Conservation (phyloP, 2,329 filamentous ascomycete species). For the Aspergillus fijiensis region DNA sequence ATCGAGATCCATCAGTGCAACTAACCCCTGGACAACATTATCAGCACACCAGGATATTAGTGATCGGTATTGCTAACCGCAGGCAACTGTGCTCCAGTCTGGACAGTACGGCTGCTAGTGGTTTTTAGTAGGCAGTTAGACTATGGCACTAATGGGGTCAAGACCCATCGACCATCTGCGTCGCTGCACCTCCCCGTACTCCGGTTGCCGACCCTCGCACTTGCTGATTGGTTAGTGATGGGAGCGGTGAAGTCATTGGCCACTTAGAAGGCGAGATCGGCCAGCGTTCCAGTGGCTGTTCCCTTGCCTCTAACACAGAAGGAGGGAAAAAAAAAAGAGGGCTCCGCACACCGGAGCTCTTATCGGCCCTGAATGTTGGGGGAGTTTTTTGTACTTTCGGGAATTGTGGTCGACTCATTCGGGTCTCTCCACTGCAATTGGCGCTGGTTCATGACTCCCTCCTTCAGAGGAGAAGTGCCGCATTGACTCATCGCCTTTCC, state of each 20-base stretch:
- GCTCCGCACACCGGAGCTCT: slow-evolving; percentile 33
- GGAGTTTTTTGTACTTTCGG: slow-evolving; percentile 12
- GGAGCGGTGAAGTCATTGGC: slow-evolving; percentile 16
- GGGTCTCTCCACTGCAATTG: slow-evolving; percentile 7
- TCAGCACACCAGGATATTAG: neutral
- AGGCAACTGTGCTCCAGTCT: neutral
- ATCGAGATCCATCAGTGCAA: neutral
- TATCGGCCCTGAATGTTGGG: slow-evolving; percentile 24
- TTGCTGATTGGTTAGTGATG: neutral
- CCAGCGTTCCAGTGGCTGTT: neutral
- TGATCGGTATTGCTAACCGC: slow-evolving; percentile 11
- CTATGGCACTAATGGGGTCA: slow-evolving; percentile 1
- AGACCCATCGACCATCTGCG: neutral
- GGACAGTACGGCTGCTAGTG: slow-evolving; percentile 1
- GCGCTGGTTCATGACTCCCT: slow-evolving; percentile 2
- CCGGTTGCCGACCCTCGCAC: neutral
- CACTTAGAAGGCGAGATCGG: neutral
- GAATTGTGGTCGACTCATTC: slow-evolving; percentile 2
- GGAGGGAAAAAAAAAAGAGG: neutral
- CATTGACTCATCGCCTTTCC: slow-evolving; percentile 31
- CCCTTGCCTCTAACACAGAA: slow-evolving; percentile 4
- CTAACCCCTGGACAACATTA: neutral
- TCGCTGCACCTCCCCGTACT: neutral
- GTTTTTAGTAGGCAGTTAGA: neutral
- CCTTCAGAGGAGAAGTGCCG: slow-evolving; percentile 4